phyloP scores from a whole-genome alignment of 2,329 filamentous ascomycete species.

The Dothistroma septosporum region DNA sequence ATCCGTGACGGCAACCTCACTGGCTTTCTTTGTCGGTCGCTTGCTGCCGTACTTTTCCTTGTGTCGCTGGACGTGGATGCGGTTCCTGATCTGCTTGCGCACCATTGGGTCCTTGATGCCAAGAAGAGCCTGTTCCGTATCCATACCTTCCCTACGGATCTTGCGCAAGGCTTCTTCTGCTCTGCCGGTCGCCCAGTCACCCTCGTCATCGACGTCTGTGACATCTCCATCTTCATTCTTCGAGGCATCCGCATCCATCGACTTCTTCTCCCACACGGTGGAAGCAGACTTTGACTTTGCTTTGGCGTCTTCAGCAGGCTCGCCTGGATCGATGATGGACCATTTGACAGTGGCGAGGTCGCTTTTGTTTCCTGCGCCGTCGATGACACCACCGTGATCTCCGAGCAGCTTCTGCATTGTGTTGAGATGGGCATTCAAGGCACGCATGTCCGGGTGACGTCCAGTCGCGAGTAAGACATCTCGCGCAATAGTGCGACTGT shows the following conservation, averaged over 20 bases:
- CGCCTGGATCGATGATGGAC: constrained; percentile 58
- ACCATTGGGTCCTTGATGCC: constrained; percentile 2
- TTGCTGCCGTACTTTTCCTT: neutral
- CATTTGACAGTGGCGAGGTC: constrained; percentile 59
- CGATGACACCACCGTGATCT: constrained; percentile 37
- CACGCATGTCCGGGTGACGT: constrained; percentile 56
- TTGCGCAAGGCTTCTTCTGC: constrained; percentile 5
- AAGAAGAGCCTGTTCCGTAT: neutral
- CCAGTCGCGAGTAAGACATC: constrained; percentile 61
- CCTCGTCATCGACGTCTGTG: constrained; percentile 29
- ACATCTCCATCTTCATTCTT: constrained; percentile 14
- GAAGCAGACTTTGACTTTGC: constrained; percentile 12
- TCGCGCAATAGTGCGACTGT: constrained; percentile 59
- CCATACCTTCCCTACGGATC: neutral
- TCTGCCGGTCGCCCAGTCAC: constrained; percentile 2
- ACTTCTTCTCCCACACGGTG: neutral
- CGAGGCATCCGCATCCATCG: constrained; percentile 9
- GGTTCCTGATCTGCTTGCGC: constrained; percentile 2
- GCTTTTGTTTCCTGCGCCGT: constrained; percentile 31
- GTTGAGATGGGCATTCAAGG: constrained; percentile 57
- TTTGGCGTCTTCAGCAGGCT: constrained; percentile 34
- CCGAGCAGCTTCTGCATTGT: constrained; percentile 39
- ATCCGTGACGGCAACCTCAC: neutral
- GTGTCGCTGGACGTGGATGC: constrained; percentile 1
- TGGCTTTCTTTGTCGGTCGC: neutral